These are phyloP conservation scores for Coemansia sp. DNA, from an alignment of 192 early-diverging fungal species.

Conservation along the genomic window DNA sequence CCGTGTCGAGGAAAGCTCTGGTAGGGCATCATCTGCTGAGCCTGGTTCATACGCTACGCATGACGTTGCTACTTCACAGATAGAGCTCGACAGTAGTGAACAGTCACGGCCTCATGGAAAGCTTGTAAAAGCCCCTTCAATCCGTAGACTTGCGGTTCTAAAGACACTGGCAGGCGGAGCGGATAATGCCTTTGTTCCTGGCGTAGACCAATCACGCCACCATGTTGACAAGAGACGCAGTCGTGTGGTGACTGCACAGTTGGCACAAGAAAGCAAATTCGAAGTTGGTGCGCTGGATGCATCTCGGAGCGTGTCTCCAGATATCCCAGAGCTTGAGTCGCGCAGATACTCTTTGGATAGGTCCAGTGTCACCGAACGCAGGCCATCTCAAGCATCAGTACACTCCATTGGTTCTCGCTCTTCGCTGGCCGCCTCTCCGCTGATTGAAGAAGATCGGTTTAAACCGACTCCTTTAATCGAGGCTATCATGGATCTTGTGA, in stretches of 20 bases:
- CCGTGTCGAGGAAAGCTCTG: neutral
- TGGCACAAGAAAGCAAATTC: no score
- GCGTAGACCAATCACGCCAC: neutral
- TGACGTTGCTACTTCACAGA: neutral
- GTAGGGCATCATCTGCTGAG: neutral
- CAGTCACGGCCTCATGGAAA: neutral
- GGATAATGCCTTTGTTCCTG: neutral
- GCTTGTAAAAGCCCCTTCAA: constrained; percentile 16
- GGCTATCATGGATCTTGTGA: constrained; percentile 42
- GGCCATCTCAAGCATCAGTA: constrained; percentile 23
- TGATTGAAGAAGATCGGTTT: constrained; percentile 49
- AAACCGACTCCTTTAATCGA: constrained; percentile 43
- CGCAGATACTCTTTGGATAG: constrained; percentile 5
- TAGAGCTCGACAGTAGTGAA: neutral
- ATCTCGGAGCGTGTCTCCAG: neutral
- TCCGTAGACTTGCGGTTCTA: constrained; percentile 26
- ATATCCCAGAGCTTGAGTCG: neutral
- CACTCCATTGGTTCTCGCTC: constrained; percentile 21
- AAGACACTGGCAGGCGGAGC: constrained; percentile 12
- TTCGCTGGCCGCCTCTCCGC: constrained; percentile 24
- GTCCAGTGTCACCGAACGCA: constrained; percentile 11
- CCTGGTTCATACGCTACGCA: neutral
- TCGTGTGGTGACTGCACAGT: neutral
- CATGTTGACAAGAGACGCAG: neutral
- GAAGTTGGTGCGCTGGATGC: neutral